These are phyloP conservation scores for Hypoxylon rubiginosum DNA, from an alignment of 2,329 filamentous ascomycete species.

Conservation along the genomic window DNA sequence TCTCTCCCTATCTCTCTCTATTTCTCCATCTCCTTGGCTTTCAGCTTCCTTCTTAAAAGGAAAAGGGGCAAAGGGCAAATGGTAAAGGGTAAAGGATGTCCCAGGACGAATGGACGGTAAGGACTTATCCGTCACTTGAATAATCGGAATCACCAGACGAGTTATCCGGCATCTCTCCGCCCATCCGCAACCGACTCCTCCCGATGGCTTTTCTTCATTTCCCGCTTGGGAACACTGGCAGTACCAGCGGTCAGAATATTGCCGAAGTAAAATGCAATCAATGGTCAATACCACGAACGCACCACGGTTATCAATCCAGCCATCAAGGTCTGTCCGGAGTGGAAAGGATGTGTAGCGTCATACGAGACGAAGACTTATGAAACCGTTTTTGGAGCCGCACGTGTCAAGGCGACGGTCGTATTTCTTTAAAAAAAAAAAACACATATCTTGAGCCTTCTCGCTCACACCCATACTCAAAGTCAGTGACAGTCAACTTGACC, in stretches of 20 bases:
- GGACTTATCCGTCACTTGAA: constrained; percentile 10
- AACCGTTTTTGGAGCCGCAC: constrained; percentile 7
- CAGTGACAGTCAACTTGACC: constrained; percentile 19
- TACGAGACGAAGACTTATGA: constrained; percentile 11
- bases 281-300: constrained; percentile 29
- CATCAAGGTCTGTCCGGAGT: constrained; percentile 15
- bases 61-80: neutral
- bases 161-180: constrained; percentile 14
- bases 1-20: too few species aligned
- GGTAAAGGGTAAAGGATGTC: constrained; percentile 11
- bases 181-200: constrained; percentile 34
- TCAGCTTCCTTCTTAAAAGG: neutral
- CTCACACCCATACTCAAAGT: constrained; percentile 1
- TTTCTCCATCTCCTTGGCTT: constrained; percentile 1
- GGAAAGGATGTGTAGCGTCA: constrained; percentile 8
- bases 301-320: constrained; percentile 23
- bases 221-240: constrained; percentile 32
- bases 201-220: constrained; percentile 28
- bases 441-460: constrained; percentile 1
- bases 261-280: constrained; percentile 23
- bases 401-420: constrained; percentile 3
- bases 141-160: constrained; percentile 36
- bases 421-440: constrained; percentile 1
- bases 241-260: constrained; percentile 29
- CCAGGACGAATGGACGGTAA: neutral